phyloP scores from a whole-genome alignment of 2,329 filamentous ascomycete genomes.

The Huntiella decipiens region DNA sequence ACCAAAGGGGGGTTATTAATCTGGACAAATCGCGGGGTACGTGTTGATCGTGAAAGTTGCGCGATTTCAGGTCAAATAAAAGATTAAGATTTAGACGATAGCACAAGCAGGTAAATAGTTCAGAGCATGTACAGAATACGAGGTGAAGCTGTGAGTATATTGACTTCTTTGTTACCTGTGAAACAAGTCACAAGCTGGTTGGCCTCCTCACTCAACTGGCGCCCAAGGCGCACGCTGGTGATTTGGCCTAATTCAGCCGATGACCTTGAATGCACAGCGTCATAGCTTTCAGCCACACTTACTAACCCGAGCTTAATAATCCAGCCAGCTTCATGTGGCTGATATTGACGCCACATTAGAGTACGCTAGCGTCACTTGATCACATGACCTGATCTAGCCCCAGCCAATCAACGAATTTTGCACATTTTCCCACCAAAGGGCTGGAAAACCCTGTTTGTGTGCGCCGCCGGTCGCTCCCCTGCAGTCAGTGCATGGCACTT shows the following conservation, averaged over 20 bases:
- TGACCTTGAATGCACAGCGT: conserved; percentile 1
- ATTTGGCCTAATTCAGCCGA: conserved; percentile 4
- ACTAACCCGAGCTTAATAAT: too few relatives aligned
- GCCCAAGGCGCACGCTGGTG: conserved; percentile 2
- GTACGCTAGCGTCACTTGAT: not conserved
- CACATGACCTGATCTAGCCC: conserved; percentile 3
- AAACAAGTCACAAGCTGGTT: conserved; percentile 7
- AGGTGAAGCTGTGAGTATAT: too few relatives aligned
- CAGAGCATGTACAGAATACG: too few relatives aligned
- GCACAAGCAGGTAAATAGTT: too few relatives aligned
- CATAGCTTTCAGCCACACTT: not conserved
- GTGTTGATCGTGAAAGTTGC: too few relatives aligned
- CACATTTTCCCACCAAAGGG: conserved; percentile 11
- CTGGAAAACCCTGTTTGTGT: conserved; percentile 10
- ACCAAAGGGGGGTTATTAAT: too few relatives aligned
- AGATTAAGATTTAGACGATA: too few relatives aligned
- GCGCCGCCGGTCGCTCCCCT: not conserved
- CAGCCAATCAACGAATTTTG: conserved; percentile 11
- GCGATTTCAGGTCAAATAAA: too few relatives aligned
- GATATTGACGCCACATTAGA: conserved; percentile 1
- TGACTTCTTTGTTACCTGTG: not conserved
- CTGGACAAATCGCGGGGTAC: too few relatives aligned
- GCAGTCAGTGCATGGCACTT: conserved; percentile 9
- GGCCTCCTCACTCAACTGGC: conserved; percentile 5
- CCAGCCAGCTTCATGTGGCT: conserved; percentile 5